phyloP scores from a whole-genome alignment of 2,329 filamentous ascomycete species.

The Claviceps pusilla region DNA sequence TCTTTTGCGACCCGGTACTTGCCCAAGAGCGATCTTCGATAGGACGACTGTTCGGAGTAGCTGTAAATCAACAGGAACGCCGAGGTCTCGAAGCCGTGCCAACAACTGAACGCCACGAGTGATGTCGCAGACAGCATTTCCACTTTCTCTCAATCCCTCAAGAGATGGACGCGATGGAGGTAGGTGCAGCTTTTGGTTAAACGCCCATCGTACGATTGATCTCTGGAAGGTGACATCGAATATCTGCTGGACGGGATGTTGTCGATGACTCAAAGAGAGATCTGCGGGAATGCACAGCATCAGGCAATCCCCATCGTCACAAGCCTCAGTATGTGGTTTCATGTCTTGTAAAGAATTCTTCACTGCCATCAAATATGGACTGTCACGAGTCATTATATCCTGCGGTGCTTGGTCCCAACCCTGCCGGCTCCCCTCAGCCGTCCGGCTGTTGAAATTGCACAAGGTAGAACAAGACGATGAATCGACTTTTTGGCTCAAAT shows the following conservation, averaged over 20 bases:
- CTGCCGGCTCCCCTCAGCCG: not conserved
- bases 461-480: not conserved
- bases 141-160: conserved; percentile 3
- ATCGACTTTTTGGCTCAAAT: not conserved
- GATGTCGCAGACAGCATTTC: conserved; percentile 16
- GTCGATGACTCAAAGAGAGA: conserved; percentile 23
- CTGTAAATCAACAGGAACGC: conserved; percentile 20
- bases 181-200: conserved; percentile 21
- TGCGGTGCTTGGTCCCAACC: not conserved
- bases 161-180: conserved; percentile 8
- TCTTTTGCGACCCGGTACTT: conserved; percentile 14
- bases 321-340: not conserved
- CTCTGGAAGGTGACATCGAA: conserved; percentile 27
- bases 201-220: conserved; percentile 30
- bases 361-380: not conserved
- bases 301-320: not conserved
- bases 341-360: not conserved
- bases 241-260: conserved; percentile 33
- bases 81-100: conserved; percentile 19
- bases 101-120: conserved; percentile 23
- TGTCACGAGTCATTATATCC: not conserved
- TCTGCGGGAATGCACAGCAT: conserved; percentile 22
- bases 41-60: conserved; percentile 16
- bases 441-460: not conserved
- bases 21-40: conserved; percentile 16